Conservation (phyloP, 768 basidiomycete species). For the Rhodosporidiobolus sp. region DNA sequence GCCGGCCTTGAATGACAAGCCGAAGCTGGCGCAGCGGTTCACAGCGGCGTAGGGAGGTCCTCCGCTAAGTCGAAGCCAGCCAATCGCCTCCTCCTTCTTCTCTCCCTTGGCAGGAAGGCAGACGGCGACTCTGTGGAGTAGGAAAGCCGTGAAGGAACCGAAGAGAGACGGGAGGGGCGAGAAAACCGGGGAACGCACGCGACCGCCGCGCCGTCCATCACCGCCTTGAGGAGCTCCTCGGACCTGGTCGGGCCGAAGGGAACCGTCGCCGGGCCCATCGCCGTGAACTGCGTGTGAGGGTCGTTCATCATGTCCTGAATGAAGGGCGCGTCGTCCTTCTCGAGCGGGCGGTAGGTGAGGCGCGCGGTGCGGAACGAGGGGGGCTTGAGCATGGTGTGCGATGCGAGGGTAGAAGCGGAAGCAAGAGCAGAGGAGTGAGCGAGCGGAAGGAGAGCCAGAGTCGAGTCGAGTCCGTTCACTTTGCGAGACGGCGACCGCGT, state of each 20-base stretch:
- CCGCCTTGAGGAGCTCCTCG: neutral
- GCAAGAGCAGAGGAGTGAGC: neutral
- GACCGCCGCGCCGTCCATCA: neutral
- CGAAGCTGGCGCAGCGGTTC: neutral
- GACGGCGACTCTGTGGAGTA: neutral
- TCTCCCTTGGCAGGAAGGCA: neutral
- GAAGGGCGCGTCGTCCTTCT: neutral
- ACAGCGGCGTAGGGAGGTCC: neutral
- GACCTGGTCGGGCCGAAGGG: neutral
- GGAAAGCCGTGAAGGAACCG: neutral
- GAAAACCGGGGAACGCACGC: neutral
- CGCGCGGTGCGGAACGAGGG: constrained; percentile 8
- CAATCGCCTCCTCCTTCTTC: neutral
- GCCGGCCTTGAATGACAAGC: neutral
- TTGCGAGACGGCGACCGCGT: neutral
- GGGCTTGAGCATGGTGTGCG: neutral
- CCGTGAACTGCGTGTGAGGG: neutral
- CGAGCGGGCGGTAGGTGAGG: constrained; percentile 4
- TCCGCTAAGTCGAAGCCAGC: neutral
- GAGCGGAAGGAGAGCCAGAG: too few relatives aligned
- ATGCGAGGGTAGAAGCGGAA: neutral
- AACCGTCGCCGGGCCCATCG: neutral
- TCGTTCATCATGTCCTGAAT: neutral
- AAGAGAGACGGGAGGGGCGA: neutral
- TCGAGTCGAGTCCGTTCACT: too few relatives aligned